phyloP scores from a whole-genome alignment of 345 rosid genomes.

The Corymbia maculata region DNA sequence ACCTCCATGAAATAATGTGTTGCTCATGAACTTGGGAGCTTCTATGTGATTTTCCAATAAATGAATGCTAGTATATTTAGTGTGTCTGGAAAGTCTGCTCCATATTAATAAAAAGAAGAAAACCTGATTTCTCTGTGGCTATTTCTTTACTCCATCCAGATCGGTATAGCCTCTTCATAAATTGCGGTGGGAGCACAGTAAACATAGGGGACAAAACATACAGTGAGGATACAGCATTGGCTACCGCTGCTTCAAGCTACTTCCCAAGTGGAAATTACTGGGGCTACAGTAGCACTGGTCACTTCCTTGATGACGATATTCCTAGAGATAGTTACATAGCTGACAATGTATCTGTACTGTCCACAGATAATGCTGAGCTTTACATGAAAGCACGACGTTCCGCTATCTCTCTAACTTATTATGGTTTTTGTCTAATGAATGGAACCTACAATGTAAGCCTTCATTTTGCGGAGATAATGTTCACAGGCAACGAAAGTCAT shows the following conservation, averaged over 20 bases:
- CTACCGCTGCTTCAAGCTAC: conserved; percentile 12
- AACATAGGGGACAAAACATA: conserved; percentile 1
- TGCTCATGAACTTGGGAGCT: not conserved
- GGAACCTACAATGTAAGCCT: conserved; percentile 50
- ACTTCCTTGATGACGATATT: conserved; percentile 18
- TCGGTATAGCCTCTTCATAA: not conserved
- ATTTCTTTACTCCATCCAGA: not conserved
- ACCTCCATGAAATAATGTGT: not conserved
- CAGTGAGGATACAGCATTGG: conserved; percentile 8
- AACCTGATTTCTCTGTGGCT: not conserved
- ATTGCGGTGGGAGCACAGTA: not conserved
- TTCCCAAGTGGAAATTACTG: conserved; percentile 7
- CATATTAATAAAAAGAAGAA: not conserved
- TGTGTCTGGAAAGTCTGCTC: not conserved
- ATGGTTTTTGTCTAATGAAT: conserved; percentile 32
- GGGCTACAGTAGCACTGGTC: conserved; percentile 57
- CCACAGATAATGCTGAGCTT: conserved; percentile 8
- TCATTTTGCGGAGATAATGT: conserved; percentile 69
- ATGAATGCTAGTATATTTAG: not conserved
- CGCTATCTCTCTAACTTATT: conserved; percentile 41
- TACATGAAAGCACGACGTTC: conserved; percentile 32
- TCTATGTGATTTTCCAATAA: not conserved
- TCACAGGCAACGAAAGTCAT: conserved; percentile 21
- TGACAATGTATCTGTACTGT: conserved; percentile 6
- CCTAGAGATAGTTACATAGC: not conserved